Evolutionary conservation across 352 stramenopile species (phyloP), one percentile per base, ranked within the genome.

Genomic region (Phytopythium kandeliae): DNA sequence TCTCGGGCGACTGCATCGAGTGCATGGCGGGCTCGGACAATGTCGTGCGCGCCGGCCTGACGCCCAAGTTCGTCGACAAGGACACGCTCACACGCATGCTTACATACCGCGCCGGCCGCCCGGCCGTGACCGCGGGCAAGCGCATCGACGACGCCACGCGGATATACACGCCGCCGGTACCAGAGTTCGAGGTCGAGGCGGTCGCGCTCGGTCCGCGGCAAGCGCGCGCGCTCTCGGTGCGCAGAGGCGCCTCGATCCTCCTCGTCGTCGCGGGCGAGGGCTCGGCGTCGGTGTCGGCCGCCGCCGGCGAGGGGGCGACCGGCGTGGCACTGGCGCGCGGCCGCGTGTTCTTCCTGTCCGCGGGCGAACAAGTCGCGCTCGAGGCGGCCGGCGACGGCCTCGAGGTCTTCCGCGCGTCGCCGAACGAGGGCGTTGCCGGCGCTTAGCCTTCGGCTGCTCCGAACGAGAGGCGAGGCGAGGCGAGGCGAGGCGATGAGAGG

Each of bases 21-120:
- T 98, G 96, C 63, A 99, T 99, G 97, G 97, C 97, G 26, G 98
- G 95, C 46, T 98, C 83, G 28, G 97, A 99, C 74, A 99, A 99
- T 69, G 97, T 99, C 15, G 96, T 99, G 25, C 92, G 97, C 42
- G 97, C 97, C 6, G 97, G 96, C 21, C 71, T 99, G 15, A 99
- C 97, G 31, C 96, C 96, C 36, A 99, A 99, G 74, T 97, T 98
- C 62, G 98, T 98, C 51, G 97, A 99, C 81, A 97, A 98, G 50
- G 76, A 92, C 21, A 98, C 97, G 56, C 78, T 99, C 33, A 79
- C 96, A 43, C 79, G 89, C 15, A 99, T 99, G 95, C 85, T 99
- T 21, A 99, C 96, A 3, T 99, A 99, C 66, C 68, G 76, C 48
- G 65, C 58, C 41, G 63, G 60, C 21, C 60, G 62, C 33, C 65